These are phyloP conservation scores for Monosporozyma aerobia DNA, from an alignment of 805 yeast species.

Conservation along the genomic window DNA sequence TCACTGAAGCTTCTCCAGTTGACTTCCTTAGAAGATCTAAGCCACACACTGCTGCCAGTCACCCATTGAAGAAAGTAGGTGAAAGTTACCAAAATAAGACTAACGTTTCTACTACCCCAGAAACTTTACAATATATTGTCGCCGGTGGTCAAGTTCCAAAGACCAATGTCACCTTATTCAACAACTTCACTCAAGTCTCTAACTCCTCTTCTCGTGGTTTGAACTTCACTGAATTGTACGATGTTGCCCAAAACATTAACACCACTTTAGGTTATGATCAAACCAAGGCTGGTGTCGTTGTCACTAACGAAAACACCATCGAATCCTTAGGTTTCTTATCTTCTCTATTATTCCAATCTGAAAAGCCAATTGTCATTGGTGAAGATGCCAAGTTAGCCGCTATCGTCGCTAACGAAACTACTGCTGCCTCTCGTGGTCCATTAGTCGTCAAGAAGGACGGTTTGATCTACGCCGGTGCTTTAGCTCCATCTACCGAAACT, in stretches of 20 bases:
- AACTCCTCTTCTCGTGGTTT: slow-evolving; percentile 14
- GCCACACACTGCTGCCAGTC: not conserved
- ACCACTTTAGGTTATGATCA: slow-evolving; percentile 6
- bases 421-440: slow-evolving; percentile 16
- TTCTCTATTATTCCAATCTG: slow-evolving; percentile 15
- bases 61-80: not conserved
- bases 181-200: slow-evolving; percentile 11
- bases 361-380: slow-evolving; percentile 20
- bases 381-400: slow-evolving; percentile 15
- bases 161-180: slow-evolving; percentile 5
- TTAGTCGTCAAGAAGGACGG: slow-evolving; percentile 15
- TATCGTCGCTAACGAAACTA: slow-evolving; percentile 15
- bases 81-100: not conserved
- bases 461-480: slow-evolving; percentile 19
- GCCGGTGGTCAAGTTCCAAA: slow-evolving; percentile 18
- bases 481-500: slow-evolving; percentile 12
- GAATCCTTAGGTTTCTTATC: slow-evolving; percentile 24
- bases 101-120: slow-evolving; percentile 2
- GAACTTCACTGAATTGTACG: slow-evolving; percentile 18
- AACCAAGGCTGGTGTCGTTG: slow-evolving; percentile 16
- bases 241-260: slow-evolving; percentile 12
- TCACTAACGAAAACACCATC: slow-evolving; percentile 14
- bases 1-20: slow-evolving; percentile 14
- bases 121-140: slow-evolving; percentile 13
- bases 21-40: slow-evolving; percentile 2